phyloP scores from a whole-genome alignment of 768 basidiomycete genomes.

The Mycena latifolia region DNA sequence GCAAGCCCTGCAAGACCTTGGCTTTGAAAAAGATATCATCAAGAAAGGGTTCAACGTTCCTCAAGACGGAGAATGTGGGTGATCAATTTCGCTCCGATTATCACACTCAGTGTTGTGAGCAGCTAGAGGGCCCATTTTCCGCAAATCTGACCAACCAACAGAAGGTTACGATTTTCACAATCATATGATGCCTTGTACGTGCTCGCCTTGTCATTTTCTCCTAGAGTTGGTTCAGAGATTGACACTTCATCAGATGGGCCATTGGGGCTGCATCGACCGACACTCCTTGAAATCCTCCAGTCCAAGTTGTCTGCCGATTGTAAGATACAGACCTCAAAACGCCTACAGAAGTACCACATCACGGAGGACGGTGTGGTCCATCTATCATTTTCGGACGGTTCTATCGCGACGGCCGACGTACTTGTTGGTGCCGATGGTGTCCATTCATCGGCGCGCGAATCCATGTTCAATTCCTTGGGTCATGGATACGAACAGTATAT shows the following conservation, averaged over 20 bases:
- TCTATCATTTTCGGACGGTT: slow-evolving; percentile 41
- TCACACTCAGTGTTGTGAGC: background rate
- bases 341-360: slow-evolving; percentile 31
- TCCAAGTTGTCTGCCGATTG: slow-evolving; percentile 38
- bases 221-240: background rate
- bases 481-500: slow-evolving; percentile 30
- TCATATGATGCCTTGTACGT: slow-evolving; percentile 43
- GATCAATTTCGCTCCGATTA: background rate
- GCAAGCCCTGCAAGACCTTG: slow-evolving; percentile 53
- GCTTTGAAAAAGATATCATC: slow-evolving; percentile 44
- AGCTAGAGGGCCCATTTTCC: slow-evolving; percentile 42
- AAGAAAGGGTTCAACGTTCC: slow-evolving; percentile 39
- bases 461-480: slow-evolving; percentile 32
- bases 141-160: slow-evolving; percentile 41
- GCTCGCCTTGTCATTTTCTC: too few species aligned
- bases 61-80: slow-evolving; percentile 42
- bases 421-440: slow-evolving; percentile 58
- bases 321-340: slow-evolving; percentile 42
- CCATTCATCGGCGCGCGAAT: slow-evolving; percentile 41
- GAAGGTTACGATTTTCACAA: slow-evolving; percentile 42
- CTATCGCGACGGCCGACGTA: slow-evolving; percentile 47
- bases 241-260: slow-evolving; percentile 37
- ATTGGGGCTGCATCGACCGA: slow-evolving; percentile 37
- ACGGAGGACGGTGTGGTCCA: slow-evolving; percentile 26
- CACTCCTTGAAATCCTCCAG: slow-evolving; percentile 41